Evolutionary conservation across 345 rosid species (phyloP).

Genomic region (Fremontodendron californicum): DNA sequence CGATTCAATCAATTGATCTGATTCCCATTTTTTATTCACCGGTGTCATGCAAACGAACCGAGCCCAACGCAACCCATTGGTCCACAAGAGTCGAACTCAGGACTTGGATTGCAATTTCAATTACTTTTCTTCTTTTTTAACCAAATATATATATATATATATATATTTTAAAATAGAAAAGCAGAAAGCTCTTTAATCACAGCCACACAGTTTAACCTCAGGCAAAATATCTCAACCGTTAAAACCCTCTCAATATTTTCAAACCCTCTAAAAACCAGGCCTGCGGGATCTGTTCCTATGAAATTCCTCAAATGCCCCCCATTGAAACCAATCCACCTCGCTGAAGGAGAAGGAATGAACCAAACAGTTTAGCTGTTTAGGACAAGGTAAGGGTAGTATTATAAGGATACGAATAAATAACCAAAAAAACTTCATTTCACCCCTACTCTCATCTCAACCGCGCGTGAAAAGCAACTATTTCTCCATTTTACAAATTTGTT

Average conservation of each 20-base stretch:
- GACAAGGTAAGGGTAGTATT: conserved; percentile 7
- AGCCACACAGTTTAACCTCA: conserved; percentile 20
- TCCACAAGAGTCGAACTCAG: background rate
- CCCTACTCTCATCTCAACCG: conserved; percentile 21
- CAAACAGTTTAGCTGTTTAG: background rate
- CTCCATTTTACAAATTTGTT: too few relatives aligned
- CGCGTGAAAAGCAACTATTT: conserved; percentile 1
- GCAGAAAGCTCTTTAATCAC: too few relatives aligned
- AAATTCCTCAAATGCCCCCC: conserved; percentile 22
- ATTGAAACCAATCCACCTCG: accelerated
- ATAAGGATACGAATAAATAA: background rate
- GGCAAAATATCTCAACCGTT: conserved; percentile 33
- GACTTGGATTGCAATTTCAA: background rate
- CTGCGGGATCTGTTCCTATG: conserved; percentile 21
- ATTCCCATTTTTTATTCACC: too few relatives aligned
- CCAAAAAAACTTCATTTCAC: conserved; percentile 16
- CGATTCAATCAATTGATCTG: too few relatives aligned
- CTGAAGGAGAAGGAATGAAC: too few relatives aligned
- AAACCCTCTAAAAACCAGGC: conserved; percentile 29
- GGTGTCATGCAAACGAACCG: too few relatives aligned
- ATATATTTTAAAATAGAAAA: too few relatives aligned
- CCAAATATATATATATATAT: conserved; percentile 3
- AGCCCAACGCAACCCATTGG: background rate
- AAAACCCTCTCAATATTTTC: conserved; percentile 29
- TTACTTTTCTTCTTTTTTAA: background rate